Evolutionary conservation across 2,329 filamentous ascomycete species (phyloP).

Genomic region (Trichoderma breve): DNA sequence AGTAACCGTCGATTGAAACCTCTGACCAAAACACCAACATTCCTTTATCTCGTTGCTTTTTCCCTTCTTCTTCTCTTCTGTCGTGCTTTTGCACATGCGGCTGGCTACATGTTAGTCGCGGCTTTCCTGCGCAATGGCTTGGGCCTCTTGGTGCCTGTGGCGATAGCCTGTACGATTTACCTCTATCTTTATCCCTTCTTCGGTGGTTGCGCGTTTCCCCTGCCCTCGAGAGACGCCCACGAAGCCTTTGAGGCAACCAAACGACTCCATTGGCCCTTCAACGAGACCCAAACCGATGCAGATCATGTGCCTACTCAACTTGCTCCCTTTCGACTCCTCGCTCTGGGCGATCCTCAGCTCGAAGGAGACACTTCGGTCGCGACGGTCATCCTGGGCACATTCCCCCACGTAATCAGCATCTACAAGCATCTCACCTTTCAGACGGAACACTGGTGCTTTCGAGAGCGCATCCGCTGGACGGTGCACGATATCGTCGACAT

Average conservation of each 20-base stretch:
- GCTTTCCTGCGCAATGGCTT: constrained; percentile 56
- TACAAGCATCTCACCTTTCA: constrained; percentile 48
- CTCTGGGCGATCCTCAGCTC: constrained; percentile 87
- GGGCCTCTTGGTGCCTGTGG: constrained; percentile 57
- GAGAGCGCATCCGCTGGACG: constrained; percentile 51
- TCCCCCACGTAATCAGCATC: constrained; percentile 53
- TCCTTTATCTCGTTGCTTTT: neutral
- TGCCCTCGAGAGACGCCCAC: constrained; percentile 38
- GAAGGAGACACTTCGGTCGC: constrained; percentile 88
- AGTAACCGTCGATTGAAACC: neutral
- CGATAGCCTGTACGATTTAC: constrained; percentile 68
- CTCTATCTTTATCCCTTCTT: constrained; percentile 87
- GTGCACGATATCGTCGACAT: constrained; percentile 62
- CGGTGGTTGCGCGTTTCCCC: constrained; percentile 75
- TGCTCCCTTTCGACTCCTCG: constrained; percentile 82
- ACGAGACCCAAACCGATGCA: constrained; percentile 24
- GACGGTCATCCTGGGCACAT: constrained; percentile 49
- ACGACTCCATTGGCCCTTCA: constrained; percentile 43
- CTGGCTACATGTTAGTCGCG: constrained; percentile 52
- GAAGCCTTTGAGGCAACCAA: constrained; percentile 39
- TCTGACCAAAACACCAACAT: neutral
- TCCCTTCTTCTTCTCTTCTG: neutral
- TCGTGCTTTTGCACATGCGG: constrained; percentile 33
- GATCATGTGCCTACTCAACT: constrained; percentile 29
- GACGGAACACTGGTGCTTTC: constrained; percentile 45